phyloP scores from a whole-genome alignment of 2,329 filamentous ascomycete genomes.

The Stagonosporopsis chrysanthemi region DNA sequence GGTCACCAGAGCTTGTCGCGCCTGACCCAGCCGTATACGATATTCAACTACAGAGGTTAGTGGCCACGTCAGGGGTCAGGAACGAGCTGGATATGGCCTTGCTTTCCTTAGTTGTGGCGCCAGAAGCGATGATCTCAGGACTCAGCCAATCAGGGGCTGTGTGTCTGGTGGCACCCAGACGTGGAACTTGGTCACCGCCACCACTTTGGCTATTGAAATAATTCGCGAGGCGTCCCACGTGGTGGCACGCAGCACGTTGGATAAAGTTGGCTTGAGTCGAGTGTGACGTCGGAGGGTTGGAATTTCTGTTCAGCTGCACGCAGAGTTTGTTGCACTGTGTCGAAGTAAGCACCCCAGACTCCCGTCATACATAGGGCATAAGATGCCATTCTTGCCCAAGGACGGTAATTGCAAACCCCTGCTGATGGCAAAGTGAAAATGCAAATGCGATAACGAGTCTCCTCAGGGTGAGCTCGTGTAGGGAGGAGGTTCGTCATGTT shows the following conservation, averaged over 20 bases:
- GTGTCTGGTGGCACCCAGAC: constrained; percentile 5
- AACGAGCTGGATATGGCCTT: constrained; percentile 21
- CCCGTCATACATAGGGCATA: constrained; percentile 23
- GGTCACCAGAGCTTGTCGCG: neutral
- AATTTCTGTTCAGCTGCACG: neutral
- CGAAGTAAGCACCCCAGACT: neutral
- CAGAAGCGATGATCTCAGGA: constrained; percentile 8
- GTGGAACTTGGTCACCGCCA: constrained; percentile 10
- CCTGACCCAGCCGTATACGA: constrained; percentile 2
- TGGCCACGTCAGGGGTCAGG: constrained; percentile 32
- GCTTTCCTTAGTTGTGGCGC: constrained; percentile 14
- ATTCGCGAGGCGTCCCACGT: constrained; percentile 21
- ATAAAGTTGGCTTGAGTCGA: constrained; percentile 1
- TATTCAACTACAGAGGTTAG: constrained; percentile 15
- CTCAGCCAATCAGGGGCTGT: constrained; percentile 10
- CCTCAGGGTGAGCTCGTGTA: constrained; percentile 2
- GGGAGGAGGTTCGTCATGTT: constrained; percentile 3
- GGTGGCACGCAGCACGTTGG: constrained; percentile 1
- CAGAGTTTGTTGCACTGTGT: neutral
- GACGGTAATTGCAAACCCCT: constrained; percentile 15
- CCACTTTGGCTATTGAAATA: constrained; percentile 11
- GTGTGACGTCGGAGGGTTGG: constrained; percentile 22
- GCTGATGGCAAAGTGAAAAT: constrained; percentile 16
- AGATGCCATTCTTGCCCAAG: constrained; percentile 15
- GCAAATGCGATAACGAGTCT: constrained; percentile 10